Percentiles rank a stretch among this genome's conserved stretches.
Conservation (phyloP, 2,329 filamentous ascomycete genomes). For the Ceratocystis alfenasii region DNA sequence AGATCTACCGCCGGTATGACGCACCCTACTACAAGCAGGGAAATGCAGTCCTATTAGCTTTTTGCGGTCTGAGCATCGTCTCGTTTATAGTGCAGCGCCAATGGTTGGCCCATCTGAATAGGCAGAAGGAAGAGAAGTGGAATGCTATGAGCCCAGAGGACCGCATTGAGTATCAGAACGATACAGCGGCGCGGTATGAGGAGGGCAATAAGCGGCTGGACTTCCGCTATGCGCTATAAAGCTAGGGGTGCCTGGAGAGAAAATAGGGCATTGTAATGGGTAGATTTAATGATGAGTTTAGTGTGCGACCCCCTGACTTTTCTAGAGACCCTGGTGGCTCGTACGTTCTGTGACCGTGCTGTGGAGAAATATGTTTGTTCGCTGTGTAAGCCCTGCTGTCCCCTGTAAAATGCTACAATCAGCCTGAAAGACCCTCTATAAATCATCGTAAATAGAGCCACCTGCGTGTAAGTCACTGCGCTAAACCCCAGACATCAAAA, state of each 20-base stretch:
- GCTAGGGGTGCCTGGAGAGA: background rate
- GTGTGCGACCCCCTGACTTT: too few relatives aligned
- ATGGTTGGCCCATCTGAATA: conserved; percentile 33
- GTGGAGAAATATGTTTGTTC: too few relatives aligned
- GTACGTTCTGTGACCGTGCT: too few relatives aligned
- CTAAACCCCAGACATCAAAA: background rate
- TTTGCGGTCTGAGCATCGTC: conserved; percentile 25
- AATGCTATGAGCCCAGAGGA: conserved; percentile 21
- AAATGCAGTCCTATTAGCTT: conserved; percentile 30
- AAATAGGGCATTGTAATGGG: background rate
- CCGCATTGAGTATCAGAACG: conserved; percentile 17
- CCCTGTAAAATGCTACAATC: too few relatives aligned
- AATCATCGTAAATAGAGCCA: background rate
- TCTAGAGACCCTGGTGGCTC: too few relatives aligned
- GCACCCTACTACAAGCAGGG: conserved; percentile 34
- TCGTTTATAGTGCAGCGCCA: conserved; percentile 34
- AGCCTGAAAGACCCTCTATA: background rate
- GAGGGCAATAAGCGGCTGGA: conserved; percentile 24
- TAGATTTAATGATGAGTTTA: background rate
- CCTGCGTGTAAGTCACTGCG: background rate
- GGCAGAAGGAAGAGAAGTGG: conserved; percentile 21
- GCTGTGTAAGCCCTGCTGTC: too few relatives aligned
- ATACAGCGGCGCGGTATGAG: conserved; percentile 22
- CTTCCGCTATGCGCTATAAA: conserved; percentile 24
- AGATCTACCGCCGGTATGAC: conserved; percentile 39